Evolutionary conservation across 139 green algal species (phyloP), one percentile per base, ranked within the genome.

Genomic region (Nannochloris sp.): DNA sequence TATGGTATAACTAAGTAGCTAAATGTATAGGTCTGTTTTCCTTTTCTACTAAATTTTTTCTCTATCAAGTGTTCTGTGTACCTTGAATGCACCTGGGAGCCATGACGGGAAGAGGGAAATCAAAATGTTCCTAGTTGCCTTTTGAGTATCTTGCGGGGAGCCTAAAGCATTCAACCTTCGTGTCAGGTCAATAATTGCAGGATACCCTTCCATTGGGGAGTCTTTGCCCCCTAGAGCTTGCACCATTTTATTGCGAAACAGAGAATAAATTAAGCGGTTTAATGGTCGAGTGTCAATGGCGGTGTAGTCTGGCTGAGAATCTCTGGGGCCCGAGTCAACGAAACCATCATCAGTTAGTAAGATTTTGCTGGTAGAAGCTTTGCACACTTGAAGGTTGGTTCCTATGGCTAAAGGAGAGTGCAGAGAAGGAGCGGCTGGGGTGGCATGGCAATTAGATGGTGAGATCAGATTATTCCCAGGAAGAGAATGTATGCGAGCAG

Each of bases 211-310:
- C 29, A 78, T 51, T 15, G 64, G 30, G 7, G 79, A 80, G 72
- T 94, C 87, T 19, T 58, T 32, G 39, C 14, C 39, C 23, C 79
- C 83, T 0, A 95, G 58, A 3, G 77, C 76, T 8, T 37, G 46
- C 1, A 86, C 83, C 87, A 95, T 92, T 60, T 87, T 88, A n/a
- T 55, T 60, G 9, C 87, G 54, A 62, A 95, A 95, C n/a, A 93
- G 69, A 1, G 65, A 60, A 73, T 87, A 89, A 1, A 95, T 74
- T 0, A 77, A 31, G 6, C 47, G 36, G 67, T 91, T 95, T 5
- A 91, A 61, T 4, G 80, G 81, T 51, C 80, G 57, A 1, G 39
- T 31, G 61, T 92, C 86, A n/a, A 92, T 82, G 0, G 53, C 59
- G 4, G 39, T 24, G 29, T 78, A 78, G 24, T 73, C 64, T 7